Conservation (phyloP, 208 protist species). For the Crithidia sp. region DNA sequence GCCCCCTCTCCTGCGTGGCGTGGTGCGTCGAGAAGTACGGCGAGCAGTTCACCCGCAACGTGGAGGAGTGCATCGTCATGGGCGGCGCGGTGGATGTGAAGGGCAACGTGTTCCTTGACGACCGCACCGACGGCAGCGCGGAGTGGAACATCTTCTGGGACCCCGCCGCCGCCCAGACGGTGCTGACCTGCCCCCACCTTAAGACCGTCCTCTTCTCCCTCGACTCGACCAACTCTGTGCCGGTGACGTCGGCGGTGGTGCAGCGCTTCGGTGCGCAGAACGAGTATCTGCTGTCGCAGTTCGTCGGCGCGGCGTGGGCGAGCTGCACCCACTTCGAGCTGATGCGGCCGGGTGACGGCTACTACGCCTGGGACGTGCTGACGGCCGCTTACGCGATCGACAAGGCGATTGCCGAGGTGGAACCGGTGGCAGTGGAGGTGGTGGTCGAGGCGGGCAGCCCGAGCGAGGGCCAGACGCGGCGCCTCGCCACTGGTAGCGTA, state of each 20-base stretch:
- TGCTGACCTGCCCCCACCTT: conserved; percentile 63
- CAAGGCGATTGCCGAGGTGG: conserved; percentile 44
- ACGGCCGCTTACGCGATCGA: conserved; percentile 86
- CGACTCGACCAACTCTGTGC: conserved; percentile 86
- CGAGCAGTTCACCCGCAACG: conserved; percentile 71
- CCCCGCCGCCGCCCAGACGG: conserved; percentile 67
- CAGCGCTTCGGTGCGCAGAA: conserved; percentile 83
- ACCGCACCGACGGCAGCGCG: conserved; percentile 72
- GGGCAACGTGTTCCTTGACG: conserved; percentile 84
- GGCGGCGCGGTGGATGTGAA: conserved; percentile 82
- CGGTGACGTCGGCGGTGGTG: conserved; percentile 69
- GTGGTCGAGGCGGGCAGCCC: conserved; percentile 36
- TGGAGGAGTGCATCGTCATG: conserved; percentile 90
- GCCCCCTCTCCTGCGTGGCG: conserved; percentile 84
- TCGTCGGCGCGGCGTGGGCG: conserved; percentile 82
- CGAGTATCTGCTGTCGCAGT: conserved; percentile 80
- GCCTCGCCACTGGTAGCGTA: conserved; percentile 2
- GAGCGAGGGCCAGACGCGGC: conserved; percentile 66
- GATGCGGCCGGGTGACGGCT: conserved; percentile 67
- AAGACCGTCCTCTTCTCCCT: conserved; percentile 79
- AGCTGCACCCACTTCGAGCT: conserved; percentile 80
- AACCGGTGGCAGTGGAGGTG: conserved; percentile 62
- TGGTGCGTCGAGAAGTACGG: conserved; percentile 87
- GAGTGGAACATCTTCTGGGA: conserved; percentile 95
- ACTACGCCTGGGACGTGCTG: conserved; percentile 91